A percentile compares a stretch with the other conserved stretches of the same genome.
phyloP scores from a whole-genome alignment of 2,329 filamentous ascomycete genomes.

The Botrytis porri region DNA sequence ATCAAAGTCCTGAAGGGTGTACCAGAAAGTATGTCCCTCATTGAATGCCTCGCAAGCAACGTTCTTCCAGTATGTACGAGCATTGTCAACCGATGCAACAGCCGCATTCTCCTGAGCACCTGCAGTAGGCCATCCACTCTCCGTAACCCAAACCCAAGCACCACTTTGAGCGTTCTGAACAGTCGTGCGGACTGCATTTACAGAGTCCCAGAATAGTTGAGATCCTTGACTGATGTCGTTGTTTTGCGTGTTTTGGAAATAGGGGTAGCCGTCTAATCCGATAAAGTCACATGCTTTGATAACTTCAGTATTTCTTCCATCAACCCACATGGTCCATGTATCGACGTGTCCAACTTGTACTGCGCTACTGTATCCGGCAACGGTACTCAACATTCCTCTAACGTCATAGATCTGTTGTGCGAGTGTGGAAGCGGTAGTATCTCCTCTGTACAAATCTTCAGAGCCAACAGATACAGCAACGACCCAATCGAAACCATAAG shows the following conservation, averaged over 20 bases:
- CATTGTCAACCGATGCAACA: slow-evolving; percentile 54
- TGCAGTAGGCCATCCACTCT: slow-evolving; percentile 62
- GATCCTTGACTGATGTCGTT: slow-evolving; percentile 55
- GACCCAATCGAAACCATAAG: slow-evolving; percentile 57
- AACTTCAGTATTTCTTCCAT: slow-evolving; percentile 57
- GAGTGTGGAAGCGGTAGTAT: slow-evolving; percentile 34
- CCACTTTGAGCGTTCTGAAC: slow-evolving; percentile 45
- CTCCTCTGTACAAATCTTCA: slow-evolving; percentile 63
- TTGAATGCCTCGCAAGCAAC: slow-evolving; percentile 58
- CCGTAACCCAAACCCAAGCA: slow-evolving; percentile 60
- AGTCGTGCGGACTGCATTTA: slow-evolving; percentile 36
- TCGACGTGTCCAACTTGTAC: slow-evolving; percentile 63
- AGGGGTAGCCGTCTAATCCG: slow-evolving; percentile 64
- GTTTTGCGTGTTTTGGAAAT: slow-evolving; percentile 57
- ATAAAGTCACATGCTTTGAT: slow-evolving; percentile 62
- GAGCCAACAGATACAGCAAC: slow-evolving; percentile 60
- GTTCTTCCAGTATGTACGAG: slow-evolving; percentile 61
- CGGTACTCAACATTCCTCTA: slow-evolving; percentile 49
- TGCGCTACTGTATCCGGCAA: slow-evolving; percentile 48
- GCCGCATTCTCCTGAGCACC: slow-evolving; percentile 55
- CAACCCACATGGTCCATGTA: slow-evolving; percentile 63
- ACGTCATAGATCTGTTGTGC: slow-evolving; percentile 47
- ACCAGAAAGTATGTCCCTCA: slow-evolving; percentile 58
- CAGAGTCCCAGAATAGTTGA: slow-evolving; percentile 49
- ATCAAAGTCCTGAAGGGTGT: slow-evolving; percentile 55